Conservation (phyloP, 192 early-diverging fungal genomes). For the Piromyces finnis region DNA sequence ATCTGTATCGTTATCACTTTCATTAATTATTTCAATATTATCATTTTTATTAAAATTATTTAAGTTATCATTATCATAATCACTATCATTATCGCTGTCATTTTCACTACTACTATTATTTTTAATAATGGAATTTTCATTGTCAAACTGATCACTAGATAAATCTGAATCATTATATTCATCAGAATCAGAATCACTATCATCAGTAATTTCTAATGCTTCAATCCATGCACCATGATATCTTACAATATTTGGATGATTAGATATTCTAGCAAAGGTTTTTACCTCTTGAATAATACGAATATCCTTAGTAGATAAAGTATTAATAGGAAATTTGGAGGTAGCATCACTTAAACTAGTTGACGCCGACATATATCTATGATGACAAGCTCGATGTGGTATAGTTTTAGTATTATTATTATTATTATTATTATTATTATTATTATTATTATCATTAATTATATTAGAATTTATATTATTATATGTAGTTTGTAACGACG, state of each 20-base stretch:
- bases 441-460: no score
- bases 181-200: not conserved
- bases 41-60: not conserved
- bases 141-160: not conserved
- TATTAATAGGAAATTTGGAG: not conserved
- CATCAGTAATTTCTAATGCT: not conserved
- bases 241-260: constrained; percentile 22
- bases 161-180: not conserved
- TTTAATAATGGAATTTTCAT: not conserved
- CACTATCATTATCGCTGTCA: not conserved
- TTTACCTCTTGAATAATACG: constrained; percentile 23
- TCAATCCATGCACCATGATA: constrained; percentile 28
- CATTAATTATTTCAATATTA: not conserved
- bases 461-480: no score
- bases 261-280: constrained; percentile 18
- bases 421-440: no score
- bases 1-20: not conserved
- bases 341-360: not conserved
- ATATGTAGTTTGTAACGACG: not conserved
- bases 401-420: not conserved
- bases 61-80: not conserved
- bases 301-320: constrained; percentile 7
- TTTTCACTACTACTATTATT: not conserved
- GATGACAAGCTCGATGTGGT: not conserved
- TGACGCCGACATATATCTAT: not conserved